Percentiles rank a stretch among this genome's conserved stretches.
These are phyloP conservation scores for Pulveroboletus sp. DNA, from an alignment of 768 basidiomycete species.

Conservation along the genomic window DNA sequence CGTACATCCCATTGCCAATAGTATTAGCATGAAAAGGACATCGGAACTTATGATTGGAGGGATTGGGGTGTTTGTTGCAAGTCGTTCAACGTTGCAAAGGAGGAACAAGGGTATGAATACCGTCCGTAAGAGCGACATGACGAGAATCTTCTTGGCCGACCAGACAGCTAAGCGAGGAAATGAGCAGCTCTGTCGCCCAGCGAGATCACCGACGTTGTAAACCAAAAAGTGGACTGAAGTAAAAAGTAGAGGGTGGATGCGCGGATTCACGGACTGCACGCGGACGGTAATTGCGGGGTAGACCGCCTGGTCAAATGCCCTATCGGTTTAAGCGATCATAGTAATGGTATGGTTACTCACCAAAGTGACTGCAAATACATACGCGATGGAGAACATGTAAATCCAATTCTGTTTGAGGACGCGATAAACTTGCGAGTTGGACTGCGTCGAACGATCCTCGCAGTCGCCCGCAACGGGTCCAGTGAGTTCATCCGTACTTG, in stretches of 20 bases:
- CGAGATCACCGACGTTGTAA: conserved; percentile 71
- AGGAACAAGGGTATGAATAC: conserved; percentile 85
- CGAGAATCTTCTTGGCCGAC: conserved; percentile 60
- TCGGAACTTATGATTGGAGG: conserved; percentile 68
- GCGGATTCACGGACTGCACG: conserved; percentile 61
- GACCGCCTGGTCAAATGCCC: conserved; percentile 54
- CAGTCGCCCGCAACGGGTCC: conserved; percentile 35
- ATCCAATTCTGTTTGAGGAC: conserved; percentile 62
- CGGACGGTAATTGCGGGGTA: conserved; percentile 85
- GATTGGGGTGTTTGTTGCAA: conserved; percentile 26
- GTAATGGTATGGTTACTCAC: conserved; percentile 40
- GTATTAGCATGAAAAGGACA: conserved; percentile 65
- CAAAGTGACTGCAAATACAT: conserved; percentile 76
- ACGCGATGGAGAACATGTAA: conserved; percentile 72
- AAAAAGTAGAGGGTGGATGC: conserved; percentile 80
- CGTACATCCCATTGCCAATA: conserved; percentile 71
- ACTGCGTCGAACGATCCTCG: conserved; percentile 25
- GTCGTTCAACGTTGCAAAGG: conserved; percentile 79
- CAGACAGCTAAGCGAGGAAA: conserved; percentile 65
- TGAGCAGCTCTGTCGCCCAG: conserved; percentile 67
- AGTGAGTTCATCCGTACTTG: conserved; percentile 27
- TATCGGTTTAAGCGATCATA: conserved; percentile 3
- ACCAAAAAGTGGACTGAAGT: conserved; percentile 73
- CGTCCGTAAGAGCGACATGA: conserved; percentile 65
- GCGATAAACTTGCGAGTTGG: conserved; percentile 44